Conservation (phyloP, 2,329 filamentous ascomycete genomes). For the Fusarium pseudonygamai region DNA sequence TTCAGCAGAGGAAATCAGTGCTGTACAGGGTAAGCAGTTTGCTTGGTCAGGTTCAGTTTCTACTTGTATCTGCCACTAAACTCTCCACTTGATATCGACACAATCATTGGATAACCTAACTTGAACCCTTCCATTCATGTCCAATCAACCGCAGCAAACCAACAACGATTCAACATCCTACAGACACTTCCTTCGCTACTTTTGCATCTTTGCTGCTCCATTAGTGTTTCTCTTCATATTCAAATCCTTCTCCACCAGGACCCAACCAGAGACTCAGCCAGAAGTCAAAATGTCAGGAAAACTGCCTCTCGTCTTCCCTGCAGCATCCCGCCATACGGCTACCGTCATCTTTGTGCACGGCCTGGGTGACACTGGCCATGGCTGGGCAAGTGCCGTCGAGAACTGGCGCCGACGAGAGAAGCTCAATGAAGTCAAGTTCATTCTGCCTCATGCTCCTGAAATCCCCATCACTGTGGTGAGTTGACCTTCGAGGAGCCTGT, state of each 20-base stretch:
- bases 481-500: neutral
- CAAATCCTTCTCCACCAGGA: neutral
- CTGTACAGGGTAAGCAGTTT: constrained; percentile 8
- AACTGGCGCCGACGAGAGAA: constrained; percentile 83
- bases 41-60: neutral
- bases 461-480: constrained; percentile 80
- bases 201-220: constrained; percentile 18
- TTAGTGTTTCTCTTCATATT: constrained; percentile 8
- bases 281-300: constrained; percentile 33
- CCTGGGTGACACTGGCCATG: constrained; percentile 82
- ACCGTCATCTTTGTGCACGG: constrained; percentile 96
- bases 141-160: constrained; percentile 21
- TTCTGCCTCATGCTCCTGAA: constrained; percentile 88
- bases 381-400: constrained; percentile 85
- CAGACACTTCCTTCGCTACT: constrained; percentile 14
- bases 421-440: constrained; percentile 90
- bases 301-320: constrained; percentile 76
- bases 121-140: constrained; percentile 19
- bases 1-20: neutral
- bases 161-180: neutral
- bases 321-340: constrained; percentile 84
- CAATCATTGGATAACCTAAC: constrained; percentile 20
- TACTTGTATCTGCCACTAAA: neutral
- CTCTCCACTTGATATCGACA: constrained; percentile 22
- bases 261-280: neutral